Percentiles rank a stretch among this genome's conserved stretches.
Conservation (phyloP, 345 rosid species). For the Iberis pinnata region DNA sequence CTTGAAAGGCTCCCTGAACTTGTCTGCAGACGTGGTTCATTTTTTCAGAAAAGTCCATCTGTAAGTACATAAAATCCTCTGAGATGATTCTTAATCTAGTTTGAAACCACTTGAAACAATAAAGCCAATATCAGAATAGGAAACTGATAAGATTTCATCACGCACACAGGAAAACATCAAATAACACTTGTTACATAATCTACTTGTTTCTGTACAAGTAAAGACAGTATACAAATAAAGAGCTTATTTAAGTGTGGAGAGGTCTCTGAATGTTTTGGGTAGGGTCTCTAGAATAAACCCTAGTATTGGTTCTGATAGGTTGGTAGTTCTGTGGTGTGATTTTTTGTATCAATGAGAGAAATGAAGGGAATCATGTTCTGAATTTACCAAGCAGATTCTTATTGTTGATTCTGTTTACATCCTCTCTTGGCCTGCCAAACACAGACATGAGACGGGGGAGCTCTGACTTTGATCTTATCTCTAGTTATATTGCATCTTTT, state of each 20-base stretch:
- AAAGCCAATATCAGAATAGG: conserved; percentile 13
- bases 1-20: conserved; percentile 80
- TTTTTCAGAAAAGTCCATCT: conserved; percentile 55
- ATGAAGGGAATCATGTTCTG: not conserved
- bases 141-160: conserved; percentile 9
- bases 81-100: conserved; percentile 4
- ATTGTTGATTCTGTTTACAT: conserved; percentile 19
- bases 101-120: not conserved
- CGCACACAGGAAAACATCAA: conserved; percentile 4
- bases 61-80: conserved; percentile 44
- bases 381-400: conserved; percentile 5
- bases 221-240: conserved; percentile 6
- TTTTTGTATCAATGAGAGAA: conserved; percentile 11
- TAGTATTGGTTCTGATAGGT: conserved; percentile 3
- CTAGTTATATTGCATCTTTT: conserved; percentile 30
- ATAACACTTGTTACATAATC: conserved; percentile 14
- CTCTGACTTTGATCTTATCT: conserved; percentile 10
- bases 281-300: conserved; percentile 5
- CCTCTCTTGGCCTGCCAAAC: conserved; percentile 2
- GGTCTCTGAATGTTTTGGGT: conserved; percentile 7
- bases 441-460: conserved; percentile 10
- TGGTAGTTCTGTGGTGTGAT: not conserved
- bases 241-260: not conserved
- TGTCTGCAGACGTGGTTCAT: conserved; percentile 58
- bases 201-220: conserved; percentile 15